phyloP scores from a whole-genome alignment of 2,329 filamentous ascomycete genomes.

The Podosphaera fusca region DNA sequence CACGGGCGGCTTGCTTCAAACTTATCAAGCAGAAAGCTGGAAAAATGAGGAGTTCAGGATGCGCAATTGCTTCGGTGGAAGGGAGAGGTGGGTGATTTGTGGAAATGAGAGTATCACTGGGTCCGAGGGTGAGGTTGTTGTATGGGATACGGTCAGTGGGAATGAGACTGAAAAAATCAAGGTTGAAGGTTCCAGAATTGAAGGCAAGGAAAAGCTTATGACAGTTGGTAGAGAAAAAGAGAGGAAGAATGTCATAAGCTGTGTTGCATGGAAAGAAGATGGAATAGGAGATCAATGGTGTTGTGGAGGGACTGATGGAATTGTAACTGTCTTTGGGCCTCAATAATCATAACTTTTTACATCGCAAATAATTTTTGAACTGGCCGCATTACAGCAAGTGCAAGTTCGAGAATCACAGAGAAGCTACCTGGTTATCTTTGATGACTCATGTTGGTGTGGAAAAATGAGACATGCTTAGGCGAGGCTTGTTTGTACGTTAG shows the following conservation, averaged over 20 bases:
- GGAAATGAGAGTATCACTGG: conserved; percentile 40
- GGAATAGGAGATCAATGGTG: conserved; percentile 43
- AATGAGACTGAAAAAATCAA: conserved; percentile 38
- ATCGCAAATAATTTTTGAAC: too few species aligned
- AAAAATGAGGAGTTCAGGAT: conserved; percentile 18
- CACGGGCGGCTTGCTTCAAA: conserved; percentile 48
- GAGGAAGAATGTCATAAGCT: conserved; percentile 35
- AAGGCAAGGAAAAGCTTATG: conserved; percentile 27
- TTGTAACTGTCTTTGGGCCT: conserved; percentile 38
- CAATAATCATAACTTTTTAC: not conserved
- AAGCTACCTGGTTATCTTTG: too few species aligned
- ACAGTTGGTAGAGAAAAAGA: conserved; percentile 36
- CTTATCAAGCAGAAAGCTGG: conserved; percentile 32
- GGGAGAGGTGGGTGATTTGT: conserved; percentile 55
- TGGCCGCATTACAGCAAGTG: too few species aligned
- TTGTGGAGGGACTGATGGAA: conserved; percentile 38
- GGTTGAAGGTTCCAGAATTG: conserved; percentile 16
- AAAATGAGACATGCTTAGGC: too few species aligned
- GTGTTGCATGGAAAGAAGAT: conserved; percentile 36
- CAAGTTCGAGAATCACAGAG: too few species aligned
- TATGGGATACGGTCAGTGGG: conserved; percentile 68
- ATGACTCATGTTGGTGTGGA: too few species aligned
- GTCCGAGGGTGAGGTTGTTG: conserved; percentile 24
- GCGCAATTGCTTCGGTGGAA: conserved; percentile 35
- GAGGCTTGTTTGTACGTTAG: too few species aligned